Percentiles rank a stretch among this genome's conserved stretches.
These are phyloP conservation scores for Fusarium cicatricum DNA, from an alignment of 2,329 filamentous ascomycete species.

Conservation along the genomic window DNA sequence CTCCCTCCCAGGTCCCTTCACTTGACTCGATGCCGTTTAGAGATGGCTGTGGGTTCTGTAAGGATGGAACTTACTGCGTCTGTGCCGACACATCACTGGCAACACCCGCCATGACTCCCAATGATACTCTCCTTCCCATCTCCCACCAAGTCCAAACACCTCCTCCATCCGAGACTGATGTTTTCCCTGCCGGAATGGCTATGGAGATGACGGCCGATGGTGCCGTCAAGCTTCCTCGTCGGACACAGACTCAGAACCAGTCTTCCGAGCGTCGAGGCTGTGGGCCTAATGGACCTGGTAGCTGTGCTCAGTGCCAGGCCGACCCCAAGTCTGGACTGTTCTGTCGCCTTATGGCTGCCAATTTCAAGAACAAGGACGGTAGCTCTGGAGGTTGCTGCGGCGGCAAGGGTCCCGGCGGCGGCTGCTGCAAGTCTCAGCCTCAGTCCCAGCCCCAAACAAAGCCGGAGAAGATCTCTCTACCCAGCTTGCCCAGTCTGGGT, in stretches of 20 bases:
- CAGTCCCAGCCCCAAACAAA: not conserved
- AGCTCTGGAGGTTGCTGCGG: slow-evolving; percentile 67
- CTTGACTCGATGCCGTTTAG: slow-evolving; percentile 55
- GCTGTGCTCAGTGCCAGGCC: slow-evolving; percentile 78
- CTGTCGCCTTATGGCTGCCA: slow-evolving; percentile 81
- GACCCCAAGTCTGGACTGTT: slow-evolving; percentile 85
- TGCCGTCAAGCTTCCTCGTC: slow-evolving; percentile 65
- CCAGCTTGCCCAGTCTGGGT: slow-evolving; percentile 59
- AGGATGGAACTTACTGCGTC: slow-evolving; percentile 82
- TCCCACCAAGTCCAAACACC: slow-evolving; percentile 63
- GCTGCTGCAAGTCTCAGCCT: slow-evolving; percentile 66
- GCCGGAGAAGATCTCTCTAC: slow-evolving; percentile 48
- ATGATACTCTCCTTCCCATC: slow-evolving; percentile 52
- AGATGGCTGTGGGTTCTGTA: slow-evolving; percentile 84
- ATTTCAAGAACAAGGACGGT: slow-evolving; percentile 56
- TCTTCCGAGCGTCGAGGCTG: slow-evolving; percentile 52
- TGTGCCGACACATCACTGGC: slow-evolving; percentile 70
- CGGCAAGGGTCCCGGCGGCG: slow-evolving; percentile 64
- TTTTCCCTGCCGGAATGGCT: slow-evolving; percentile 59
- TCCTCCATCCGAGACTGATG: slow-evolving; percentile 68
- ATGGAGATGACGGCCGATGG: slow-evolving; percentile 68
- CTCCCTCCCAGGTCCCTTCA: slow-evolving; percentile 49
- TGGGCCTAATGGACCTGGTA: slow-evolving; percentile 76
- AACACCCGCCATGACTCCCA: slow-evolving; percentile 50
- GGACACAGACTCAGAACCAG: slow-evolving; percentile 45